These are phyloP conservation scores for Globisporangium canariense DNA, from an alignment of 352 stramenopile genomes.

Conservation along the genomic window DNA sequence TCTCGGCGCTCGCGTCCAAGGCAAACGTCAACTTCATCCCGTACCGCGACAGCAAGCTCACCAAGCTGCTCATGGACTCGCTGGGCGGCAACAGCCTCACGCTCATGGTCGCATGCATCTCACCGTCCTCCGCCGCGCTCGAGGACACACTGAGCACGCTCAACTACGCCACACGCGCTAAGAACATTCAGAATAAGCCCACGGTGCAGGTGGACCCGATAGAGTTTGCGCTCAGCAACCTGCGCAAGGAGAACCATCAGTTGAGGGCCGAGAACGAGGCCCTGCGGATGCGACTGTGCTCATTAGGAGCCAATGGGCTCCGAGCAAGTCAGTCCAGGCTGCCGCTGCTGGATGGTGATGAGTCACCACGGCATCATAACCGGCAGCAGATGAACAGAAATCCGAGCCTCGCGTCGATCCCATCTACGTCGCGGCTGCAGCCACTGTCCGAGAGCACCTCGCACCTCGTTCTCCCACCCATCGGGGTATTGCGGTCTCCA, in stretches of 20 bases:
- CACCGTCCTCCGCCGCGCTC: slow-evolving; percentile 43
- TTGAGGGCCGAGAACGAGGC: slow-evolving; percentile 57
- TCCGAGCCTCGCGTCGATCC: slow-evolving; percentile 23
- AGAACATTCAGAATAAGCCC: slow-evolving; percentile 85
- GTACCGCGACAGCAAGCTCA: slow-evolving; percentile 85
- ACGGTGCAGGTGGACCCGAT: slow-evolving; percentile 65
- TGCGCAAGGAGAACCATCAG: slow-evolving; percentile 64
- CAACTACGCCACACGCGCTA: slow-evolving; percentile 80
- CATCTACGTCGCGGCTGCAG: slow-evolving; percentile 30
- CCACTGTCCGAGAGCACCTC: slow-evolving; percentile 18
- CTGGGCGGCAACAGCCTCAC: slow-evolving; percentile 78
- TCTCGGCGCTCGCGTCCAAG: slow-evolving; percentile 65
- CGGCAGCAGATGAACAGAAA: slow-evolving; percentile 1
- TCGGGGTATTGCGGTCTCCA: slow-evolving; percentile 11
- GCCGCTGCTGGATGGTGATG: background rate
- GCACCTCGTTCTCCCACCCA: slow-evolving; percentile 7
- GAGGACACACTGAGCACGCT: slow-evolving; percentile 84
- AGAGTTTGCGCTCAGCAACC: slow-evolving; percentile 49
- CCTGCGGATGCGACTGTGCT: slow-evolving; percentile 46
- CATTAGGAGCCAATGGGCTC: slow-evolving; percentile 15
- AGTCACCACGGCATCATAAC: slow-evolving; percentile 1
- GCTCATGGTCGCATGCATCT: slow-evolving; percentile 84
- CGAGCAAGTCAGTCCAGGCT: slow-evolving; percentile 11
- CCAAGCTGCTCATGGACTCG: slow-evolving; percentile 84
- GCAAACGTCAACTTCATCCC: slow-evolving; percentile 54